phyloP scores from a whole-genome alignment of 345 rosid species.

The Brassica nigra region DNA sequence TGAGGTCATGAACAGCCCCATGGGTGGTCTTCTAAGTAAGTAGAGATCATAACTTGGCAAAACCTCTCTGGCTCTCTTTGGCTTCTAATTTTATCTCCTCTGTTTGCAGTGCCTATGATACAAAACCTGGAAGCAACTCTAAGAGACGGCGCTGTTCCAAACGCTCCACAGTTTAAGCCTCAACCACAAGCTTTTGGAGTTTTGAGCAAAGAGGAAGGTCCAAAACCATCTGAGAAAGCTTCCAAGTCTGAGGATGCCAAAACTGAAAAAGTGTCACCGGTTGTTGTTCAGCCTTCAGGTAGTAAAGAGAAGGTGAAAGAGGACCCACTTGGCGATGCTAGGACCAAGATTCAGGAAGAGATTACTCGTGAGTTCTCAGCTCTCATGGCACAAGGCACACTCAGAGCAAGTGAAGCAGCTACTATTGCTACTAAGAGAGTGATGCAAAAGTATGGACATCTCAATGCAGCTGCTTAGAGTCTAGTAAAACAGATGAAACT shows the following conservation, averaged over 20 bases:
- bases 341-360: constrained; percentile 89
- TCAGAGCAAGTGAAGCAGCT: constrained; percentile 91
- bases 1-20: constrained; percentile 89
- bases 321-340: constrained; percentile 75
- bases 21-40: constrained; percentile 90
- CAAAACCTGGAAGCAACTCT: constrained; percentile 79
- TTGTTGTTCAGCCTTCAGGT: constrained; percentile 41
- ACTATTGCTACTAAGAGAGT: constrained; percentile 82
- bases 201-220: constrained; percentile 27
- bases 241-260: constrained; percentile 29
- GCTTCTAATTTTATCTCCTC: background rate
- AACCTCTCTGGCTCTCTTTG: background rate
- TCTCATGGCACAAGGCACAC: constrained; percentile 82
- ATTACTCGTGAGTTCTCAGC: constrained; percentile 69
- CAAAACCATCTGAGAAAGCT: constrained; percentile 11
- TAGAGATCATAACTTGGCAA: constrained; percentile 2
- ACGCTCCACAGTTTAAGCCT: constrained; percentile 79
- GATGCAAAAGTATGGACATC: constrained; percentile 79
- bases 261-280: constrained; percentile 31
- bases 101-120: constrained; percentile 87
- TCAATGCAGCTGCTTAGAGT: constrained; percentile 50
- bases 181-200: constrained; percentile 40
- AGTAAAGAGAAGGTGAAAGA: constrained; percentile 38
- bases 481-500: too few relatives aligned
- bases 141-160: constrained; percentile 86